Base-by-base conservation (phyloP, 1,284 basidiomycete genomes). In the Anthracocystis panici-leucophaei region DNA sequence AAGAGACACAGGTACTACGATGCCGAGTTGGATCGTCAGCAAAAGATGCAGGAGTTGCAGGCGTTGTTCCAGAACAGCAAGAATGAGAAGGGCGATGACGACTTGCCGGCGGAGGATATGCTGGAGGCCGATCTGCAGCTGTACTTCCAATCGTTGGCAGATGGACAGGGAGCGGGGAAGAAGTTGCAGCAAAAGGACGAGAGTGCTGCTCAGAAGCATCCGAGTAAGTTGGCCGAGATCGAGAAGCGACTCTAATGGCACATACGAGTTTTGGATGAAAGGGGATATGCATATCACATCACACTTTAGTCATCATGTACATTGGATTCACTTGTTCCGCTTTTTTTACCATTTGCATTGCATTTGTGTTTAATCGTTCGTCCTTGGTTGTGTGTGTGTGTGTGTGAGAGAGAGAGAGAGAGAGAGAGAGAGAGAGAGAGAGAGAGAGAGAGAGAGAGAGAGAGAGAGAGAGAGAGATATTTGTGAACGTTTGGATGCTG, bases 1-100 rank as follows among this genome's bases (percentile, higher is more conserved):
- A 88, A 88, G 83, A 83, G 88, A 18, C 85, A 88, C 79, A 78
- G 82, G 21, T 79, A 86, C 56, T 89, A 89, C 84, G 87, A 89
- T 79, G 86, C 88, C 18, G 87, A 86, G 66, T 84, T 87, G 56
- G 88, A 89, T 83, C 77, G 85, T 35, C 79, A 86, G 78, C 84
- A 85, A 69, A 87, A 87, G 80, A 86, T 88, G 49, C 84, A 86
- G 42, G 88, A 89, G 84, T 81, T 89, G n/a, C 84, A 87, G 49
- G 82, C 79, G 59, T 80, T 87, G 50, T 88, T 87, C 78, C 75
- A 84, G 46, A 61, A 56, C 38, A 69, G 59, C 21, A 60, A 66
- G 48, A 46, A 27, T 48, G 76, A 77, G 16, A 65, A 84, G 53
- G 54, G 42, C 33, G 58, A 57, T 7, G 65, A 67, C 14, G 66